Evolutionary conservation across 495 filamentous ascomycete species (phyloP).

Genomic region (Xylaria scruposa): DNA sequence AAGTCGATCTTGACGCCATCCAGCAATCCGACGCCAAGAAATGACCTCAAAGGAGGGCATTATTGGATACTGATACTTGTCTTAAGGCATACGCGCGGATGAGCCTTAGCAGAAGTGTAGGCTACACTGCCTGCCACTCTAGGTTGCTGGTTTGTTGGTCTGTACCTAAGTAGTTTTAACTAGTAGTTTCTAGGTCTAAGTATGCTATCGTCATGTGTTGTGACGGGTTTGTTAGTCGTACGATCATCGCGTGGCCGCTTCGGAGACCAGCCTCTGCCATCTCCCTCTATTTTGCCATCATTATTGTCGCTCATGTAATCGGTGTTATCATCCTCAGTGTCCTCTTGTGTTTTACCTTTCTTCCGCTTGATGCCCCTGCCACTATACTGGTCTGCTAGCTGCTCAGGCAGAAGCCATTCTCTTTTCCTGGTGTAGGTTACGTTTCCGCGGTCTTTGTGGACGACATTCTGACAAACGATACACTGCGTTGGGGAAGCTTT

Average conservation of each 20-base stretch:
- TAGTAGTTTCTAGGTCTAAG: too few species aligned
- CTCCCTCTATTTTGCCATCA: background rate
- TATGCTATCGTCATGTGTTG: too few species aligned
- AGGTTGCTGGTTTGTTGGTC: too few species aligned
- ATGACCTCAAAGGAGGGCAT: too few species aligned
- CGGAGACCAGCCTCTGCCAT: background rate
- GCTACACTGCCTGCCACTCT: too few species aligned
- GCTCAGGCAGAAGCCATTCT: constrained; percentile 14
- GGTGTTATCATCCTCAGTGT: background rate
- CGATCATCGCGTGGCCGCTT: constrained; percentile 3
- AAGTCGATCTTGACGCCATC: too few species aligned
- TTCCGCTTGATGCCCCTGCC: background rate
- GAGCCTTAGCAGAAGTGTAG: too few species aligned
- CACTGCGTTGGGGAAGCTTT: background rate
- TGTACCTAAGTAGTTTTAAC: too few species aligned
- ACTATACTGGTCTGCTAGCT: constrained; percentile 9
- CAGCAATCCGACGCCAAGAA: too few species aligned
- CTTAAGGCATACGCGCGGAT: too few species aligned
- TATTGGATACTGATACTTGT: too few species aligned
- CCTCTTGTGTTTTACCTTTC: background rate
- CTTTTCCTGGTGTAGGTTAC: background rate
- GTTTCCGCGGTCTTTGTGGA: background rate
- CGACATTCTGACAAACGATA: background rate
- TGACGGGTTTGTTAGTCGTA: too few species aligned
- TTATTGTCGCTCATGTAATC: background rate